phyloP scores from a whole-genome alignment of 805 yeast species.

The Komagataella kurtzmanii region DNA sequence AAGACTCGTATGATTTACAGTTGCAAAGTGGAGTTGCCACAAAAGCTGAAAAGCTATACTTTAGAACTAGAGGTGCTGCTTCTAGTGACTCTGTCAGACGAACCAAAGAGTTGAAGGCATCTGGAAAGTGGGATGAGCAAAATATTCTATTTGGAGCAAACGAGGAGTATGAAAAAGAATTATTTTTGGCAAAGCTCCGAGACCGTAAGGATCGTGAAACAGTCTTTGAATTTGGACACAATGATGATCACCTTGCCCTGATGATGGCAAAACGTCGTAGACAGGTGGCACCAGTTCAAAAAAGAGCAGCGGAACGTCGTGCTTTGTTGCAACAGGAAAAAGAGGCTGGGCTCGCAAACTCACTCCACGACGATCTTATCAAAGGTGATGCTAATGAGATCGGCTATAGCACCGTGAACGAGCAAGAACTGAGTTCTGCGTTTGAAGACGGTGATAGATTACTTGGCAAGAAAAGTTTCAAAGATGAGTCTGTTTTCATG shows the following conservation, averaged over 20 bases:
- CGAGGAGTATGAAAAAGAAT: conserved; percentile 57
- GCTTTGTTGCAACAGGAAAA: conserved; percentile 62
- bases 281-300: conserved; percentile 82
- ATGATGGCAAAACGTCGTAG: conserved; percentile 79
- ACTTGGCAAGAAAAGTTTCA: conserved; percentile 35
- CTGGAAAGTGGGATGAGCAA: conserved; percentile 78
- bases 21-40: conserved; percentile 56
- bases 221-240: conserved; percentile 78
- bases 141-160: conserved; percentile 71
- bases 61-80: conserved; percentile 78
- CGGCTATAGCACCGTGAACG: conserved; percentile 23
- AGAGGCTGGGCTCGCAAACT: conserved; percentile 59
- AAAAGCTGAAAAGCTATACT: conserved; percentile 81
- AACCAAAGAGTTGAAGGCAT: conserved; percentile 58
- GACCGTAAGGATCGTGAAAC: conserved; percentile 73
- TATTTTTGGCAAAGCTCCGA: conserved; percentile 56
- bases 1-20: conserved; percentile 54
- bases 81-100: conserved; percentile 78
- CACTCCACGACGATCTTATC: conserved; percentile 61
- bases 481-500: conserved; percentile 71
- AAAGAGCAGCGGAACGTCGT: conserved; percentile 57
- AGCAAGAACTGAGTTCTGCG: conserved; percentile 30
- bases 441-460: conserved; percentile 40
- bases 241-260: conserved; percentile 57
- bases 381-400: conserved; percentile 30